Base-by-base conservation (phyloP, 1,284 basidiomycete genomes). In the Fomitopsis pinicola region DNA sequence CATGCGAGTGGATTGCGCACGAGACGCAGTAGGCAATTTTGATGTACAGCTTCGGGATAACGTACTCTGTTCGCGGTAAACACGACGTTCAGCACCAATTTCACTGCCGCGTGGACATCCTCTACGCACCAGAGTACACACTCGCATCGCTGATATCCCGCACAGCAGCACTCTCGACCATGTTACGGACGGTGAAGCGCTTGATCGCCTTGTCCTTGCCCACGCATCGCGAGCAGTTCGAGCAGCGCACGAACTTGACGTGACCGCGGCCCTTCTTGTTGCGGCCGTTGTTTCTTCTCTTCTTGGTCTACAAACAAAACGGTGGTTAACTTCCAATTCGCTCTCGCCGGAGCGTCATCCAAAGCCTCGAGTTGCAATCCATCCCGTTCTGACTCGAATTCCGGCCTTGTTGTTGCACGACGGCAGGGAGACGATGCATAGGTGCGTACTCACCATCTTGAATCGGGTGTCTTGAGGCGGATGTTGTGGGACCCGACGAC, bases 121-220 rank as follows among this genome's bases (percentile, higher is more conserved):
- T 5, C 3, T 5, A 83, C 91, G 68, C 71, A 95, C 94, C 94
- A 66, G 82, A 78, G 83, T 98, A 99, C 69, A 98, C 92, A 68
- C 89, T 93, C 58, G 97, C 96, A 73, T 99, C 97, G 76, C 90
- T 94, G 76, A 99, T 91, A 83, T 99, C 97, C 72, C 97, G 87
- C 71, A 99, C 92, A 66, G 97, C 97, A 62, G 97, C 97, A 73
- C 94, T 92, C 86, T 99, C 96, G 65, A 99, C 95, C 92, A 99
- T 99, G 89, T 99, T 99, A 80, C 96, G 91, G 74, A 99, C 96
- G 59, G 96, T 98, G 88, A 98, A 98, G 64, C 97, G 86, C 86
- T 99, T 99, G 91, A 99, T 98, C 69, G 97, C 97, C 89, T 98
- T 99, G 86, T 99, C 97, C 87, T 96, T 97, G 68, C 82, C 87